phyloP scores from a whole-genome alignment of 176 grass and related monocot species.

The Oryza rufipogon region DNA sequence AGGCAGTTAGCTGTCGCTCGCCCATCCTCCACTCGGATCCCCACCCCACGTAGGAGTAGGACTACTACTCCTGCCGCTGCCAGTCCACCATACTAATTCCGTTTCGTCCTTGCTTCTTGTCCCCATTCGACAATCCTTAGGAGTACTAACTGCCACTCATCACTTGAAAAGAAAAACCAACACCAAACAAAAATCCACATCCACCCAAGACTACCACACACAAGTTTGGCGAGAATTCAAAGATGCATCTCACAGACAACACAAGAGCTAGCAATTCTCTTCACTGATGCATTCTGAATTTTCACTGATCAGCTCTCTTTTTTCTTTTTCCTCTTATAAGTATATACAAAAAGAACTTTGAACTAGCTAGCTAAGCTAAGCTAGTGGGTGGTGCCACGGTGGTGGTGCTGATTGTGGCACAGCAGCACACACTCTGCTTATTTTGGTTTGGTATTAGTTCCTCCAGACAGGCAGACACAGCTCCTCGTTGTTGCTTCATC shows the following conservation, averaged over 20 bases:
- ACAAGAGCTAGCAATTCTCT: too few species aligned
- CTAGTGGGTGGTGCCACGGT: background rate
- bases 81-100: conserved; percentile 20
- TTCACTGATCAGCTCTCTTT: background rate
- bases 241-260: too few species aligned
- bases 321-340: background rate
- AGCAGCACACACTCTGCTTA: conserved; percentile 9
- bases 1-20: conserved; percentile 58
- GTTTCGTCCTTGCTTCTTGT: conserved; percentile 11
- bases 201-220: background rate
- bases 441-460: background rate
- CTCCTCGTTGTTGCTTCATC: conserved; percentile 6
- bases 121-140: background rate
- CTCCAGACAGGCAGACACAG: conserved; percentile 7
- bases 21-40: conserved; percentile 35
- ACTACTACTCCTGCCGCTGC: background rate
- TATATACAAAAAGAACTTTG: background rate
- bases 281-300: too few species aligned
- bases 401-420: background rate
- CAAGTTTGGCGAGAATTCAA: background rate
- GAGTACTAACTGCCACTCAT: background rate
- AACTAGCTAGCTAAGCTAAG: background rate
- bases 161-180: background rate
- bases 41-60: too few species aligned
- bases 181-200: conserved; percentile 16